Conservation (phyloP, 2,329 filamentous ascomycete genomes). For the Teratosphaeria gauchensis region DNA sequence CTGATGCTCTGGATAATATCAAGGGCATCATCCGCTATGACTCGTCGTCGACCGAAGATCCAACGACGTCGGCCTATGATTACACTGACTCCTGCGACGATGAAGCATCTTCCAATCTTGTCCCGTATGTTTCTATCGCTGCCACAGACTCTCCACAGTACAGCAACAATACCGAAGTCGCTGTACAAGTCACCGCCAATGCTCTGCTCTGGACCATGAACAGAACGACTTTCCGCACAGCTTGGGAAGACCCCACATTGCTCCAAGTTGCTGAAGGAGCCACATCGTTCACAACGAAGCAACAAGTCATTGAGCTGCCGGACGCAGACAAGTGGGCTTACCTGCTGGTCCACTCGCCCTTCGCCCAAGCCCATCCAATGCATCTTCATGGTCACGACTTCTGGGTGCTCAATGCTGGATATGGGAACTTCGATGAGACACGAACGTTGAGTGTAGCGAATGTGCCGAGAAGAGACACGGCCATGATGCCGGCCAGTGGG, state of each 20-base stretch:
- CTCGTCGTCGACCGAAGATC: slow-evolving; percentile 28
- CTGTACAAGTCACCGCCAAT: too few species aligned
- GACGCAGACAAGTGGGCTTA: slow-evolving; percentile 21
- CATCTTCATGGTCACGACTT: slow-evolving; percentile 30
- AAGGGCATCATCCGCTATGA: slow-evolving; percentile 28
- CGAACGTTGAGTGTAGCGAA: slow-evolving; percentile 28
- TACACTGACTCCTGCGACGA: too few species aligned
- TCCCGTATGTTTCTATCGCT: too few species aligned
- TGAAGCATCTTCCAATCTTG: too few species aligned
- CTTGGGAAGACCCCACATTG: too few species aligned
- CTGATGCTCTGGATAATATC: slow-evolving; percentile 12
- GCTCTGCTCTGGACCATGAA: too few species aligned
- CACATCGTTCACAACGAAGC: too few species aligned
- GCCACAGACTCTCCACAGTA: too few species aligned
- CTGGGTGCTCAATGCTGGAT: slow-evolving; percentile 21
- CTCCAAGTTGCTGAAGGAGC: too few species aligned
- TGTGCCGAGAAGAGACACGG: slow-evolving; percentile 41
- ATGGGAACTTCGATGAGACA: slow-evolving; percentile 10
- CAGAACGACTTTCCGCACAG: too few species aligned
- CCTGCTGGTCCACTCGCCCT: slow-evolving; percentile 28
- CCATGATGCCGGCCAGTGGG: slow-evolving; percentile 35
- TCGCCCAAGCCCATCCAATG: slow-evolving; percentile 29
- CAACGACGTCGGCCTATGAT: too few species aligned
- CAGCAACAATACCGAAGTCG: too few species aligned
- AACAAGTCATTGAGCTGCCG: slow-evolving; percentile 1